Evolutionary conservation across 306 rosid genomes (phyloP).

Genomic region (Malus asiatica): DNA sequence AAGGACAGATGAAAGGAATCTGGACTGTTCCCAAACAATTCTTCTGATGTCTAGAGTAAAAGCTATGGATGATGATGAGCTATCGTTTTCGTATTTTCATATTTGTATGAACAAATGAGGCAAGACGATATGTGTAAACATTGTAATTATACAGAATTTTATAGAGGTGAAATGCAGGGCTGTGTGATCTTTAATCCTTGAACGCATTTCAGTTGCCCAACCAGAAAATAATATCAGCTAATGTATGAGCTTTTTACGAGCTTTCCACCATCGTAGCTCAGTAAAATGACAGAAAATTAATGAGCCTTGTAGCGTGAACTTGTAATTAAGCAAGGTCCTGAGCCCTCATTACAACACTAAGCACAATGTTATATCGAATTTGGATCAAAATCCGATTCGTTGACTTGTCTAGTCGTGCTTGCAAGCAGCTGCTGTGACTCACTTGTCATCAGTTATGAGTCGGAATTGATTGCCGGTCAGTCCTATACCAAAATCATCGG

Average conservation of each 20-base stretch:
- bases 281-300: neutral
- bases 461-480: no score
- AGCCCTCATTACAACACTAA: neutral
- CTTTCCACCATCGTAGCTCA: neutral
- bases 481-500: no score
- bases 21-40: neutral
- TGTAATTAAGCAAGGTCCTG: neutral
- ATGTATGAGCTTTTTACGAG: neutral
- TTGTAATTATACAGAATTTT: neutral
- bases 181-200: neutral
- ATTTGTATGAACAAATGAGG: slow-evolving; percentile 2
- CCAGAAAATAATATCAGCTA: neutral
- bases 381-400: neutral
- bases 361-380: neutral
- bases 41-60: slow-evolving; percentile 1
- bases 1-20: neutral
- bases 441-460: no score
- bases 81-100: slow-evolving; percentile 5
- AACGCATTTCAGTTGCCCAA: neutral
- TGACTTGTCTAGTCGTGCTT: no score
- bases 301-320: neutral
- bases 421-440: no score
- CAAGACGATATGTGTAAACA: neutral
- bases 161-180: neutral
- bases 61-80: slow-evolving; percentile 13